phyloP scores from a whole-genome alignment of 106 monocot genomes.

The Apostasia ramifera region DNA sequence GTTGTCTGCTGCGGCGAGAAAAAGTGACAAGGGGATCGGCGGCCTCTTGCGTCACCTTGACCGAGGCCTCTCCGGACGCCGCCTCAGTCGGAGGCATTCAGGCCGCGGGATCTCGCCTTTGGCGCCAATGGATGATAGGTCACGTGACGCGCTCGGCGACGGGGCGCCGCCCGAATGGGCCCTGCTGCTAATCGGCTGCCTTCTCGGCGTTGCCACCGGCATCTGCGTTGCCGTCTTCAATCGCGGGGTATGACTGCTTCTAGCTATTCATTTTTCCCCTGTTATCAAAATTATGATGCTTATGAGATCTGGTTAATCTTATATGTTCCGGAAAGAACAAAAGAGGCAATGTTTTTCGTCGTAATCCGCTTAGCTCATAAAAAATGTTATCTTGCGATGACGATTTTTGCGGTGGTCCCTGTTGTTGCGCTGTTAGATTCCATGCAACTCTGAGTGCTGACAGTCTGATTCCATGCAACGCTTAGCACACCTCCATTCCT shows the following conservation, averaged over 20 bases:
- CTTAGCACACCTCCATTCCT: no score
- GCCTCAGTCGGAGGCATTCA: constrained; percentile 22
- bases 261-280: no score
- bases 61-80: constrained; percentile 38
- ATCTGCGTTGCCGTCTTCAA: constrained; percentile 98
- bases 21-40: constrained; percentile 47
- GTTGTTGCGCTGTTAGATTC: no score
- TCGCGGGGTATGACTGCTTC: constrained; percentile 48
- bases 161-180: constrained; percentile 99
- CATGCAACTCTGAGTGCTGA: no score
- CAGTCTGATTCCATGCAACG: no score
- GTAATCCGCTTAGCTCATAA: no score
- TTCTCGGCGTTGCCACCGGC: constrained; percentile 93
- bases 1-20: constrained; percentile 13
- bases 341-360: no score
- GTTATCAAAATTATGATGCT: no score
- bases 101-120: constrained; percentile 10
- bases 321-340: no score
- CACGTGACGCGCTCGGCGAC: constrained; percentile 62
- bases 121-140: constrained; percentile 2
- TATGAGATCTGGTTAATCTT: no score
- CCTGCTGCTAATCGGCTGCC: constrained; percentile 89
- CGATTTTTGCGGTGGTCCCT: no score
- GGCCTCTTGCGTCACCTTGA: constrained; percentile 53
- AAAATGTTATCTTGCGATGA: no score